Base-by-base conservation (phyloP, 768 basidiomycete species). In the Trametes maxima region DNA sequence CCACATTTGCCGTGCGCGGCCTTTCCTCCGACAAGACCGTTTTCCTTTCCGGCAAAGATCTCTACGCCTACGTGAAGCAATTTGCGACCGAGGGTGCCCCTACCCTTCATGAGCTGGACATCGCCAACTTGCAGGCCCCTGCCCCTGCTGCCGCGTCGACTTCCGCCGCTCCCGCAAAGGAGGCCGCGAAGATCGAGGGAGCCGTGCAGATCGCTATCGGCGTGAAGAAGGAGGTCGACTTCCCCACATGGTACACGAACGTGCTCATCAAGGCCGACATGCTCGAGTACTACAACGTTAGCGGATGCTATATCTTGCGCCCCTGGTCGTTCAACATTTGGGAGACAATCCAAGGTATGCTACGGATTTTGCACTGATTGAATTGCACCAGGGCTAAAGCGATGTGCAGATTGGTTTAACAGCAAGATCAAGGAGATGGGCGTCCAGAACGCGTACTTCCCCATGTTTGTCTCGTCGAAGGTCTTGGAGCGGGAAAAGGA, bases 221-320 rank as follows among this genome's bases (percentile, higher is more conserved):
- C 54, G 90, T 95, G 68, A 92, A 93, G 82, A 98, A 98, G 75
- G 94, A 97, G 72, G 90, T 89, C 44, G 95, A 98, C 72, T 98
- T 98, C 75, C 78, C 95, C 10, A 82, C 86, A 16, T 98, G 95
- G 94, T 96, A 98, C 73, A 94, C 92, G 60, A 94, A 86, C 70
- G 94, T 95, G n/a, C 80, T 99, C 63, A 79, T 98, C 76, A 98
- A 98, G 80, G 90, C 95, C 5, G 95, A 99, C 66, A 99, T 99
- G 97, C 76, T 99, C 54, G 97, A 99, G 69, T 99, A 98, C 77
- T 98, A 99, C 79, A 95, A 87, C 74, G 94, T 99, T 73, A 95
- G 93, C 63, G 97, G 97, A 16, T 99, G 97, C 72, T 99, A 99
- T 77, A 97, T 98, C 74, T 87, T 99, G 60, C 94, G 92, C 72